Evolutionary conservation across 2,329 filamentous ascomycete genomes (phyloP).

Genomic region (Aschersonia sp.): DNA sequence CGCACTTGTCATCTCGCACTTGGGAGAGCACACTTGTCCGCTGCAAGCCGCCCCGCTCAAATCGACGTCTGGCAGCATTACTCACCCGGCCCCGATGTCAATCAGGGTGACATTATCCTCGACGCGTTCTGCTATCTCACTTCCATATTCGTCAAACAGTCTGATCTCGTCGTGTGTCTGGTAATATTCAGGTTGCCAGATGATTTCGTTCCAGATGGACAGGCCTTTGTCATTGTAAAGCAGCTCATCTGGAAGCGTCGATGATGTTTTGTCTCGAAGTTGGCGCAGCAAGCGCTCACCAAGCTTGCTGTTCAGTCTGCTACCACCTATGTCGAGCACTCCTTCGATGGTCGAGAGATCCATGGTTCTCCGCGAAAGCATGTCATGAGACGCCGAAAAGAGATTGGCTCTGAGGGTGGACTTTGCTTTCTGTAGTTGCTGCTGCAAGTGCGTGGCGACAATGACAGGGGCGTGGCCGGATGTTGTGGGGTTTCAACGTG

Average conservation of each 20-base stretch:
- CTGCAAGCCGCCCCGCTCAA: background rate
- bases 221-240: constrained; percentile 24
- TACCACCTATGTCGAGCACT: constrained; percentile 20
- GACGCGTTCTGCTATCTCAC: constrained; percentile 17
- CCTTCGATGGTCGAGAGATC: background rate
- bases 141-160: constrained; percentile 19
- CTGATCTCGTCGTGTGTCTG: constrained; percentile 25
- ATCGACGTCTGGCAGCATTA: constrained; percentile 1
- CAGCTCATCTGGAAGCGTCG: constrained; percentile 23
- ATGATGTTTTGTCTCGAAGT: constrained; percentile 11
- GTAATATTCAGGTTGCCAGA: constrained; percentile 23
- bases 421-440: too few relatives aligned
- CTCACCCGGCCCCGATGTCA: constrained; percentile 27
- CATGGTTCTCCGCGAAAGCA: background rate
- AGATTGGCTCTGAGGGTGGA: too few relatives aligned
- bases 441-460: too few relatives aligned
- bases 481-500: too few relatives aligned
- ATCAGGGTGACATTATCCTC: constrained; percentile 18
- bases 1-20: too few relatives aligned
- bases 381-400: too few relatives aligned
- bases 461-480: too few relatives aligned
- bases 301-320: constrained; percentile 15
- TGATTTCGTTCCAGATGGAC: constrained; percentile 25
- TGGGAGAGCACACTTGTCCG: too few relatives aligned
- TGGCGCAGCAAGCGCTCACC: constrained; percentile 12